A percentile compares a stretch with the other conserved stretches of the same genome.
Evolutionary conservation across 2,329 filamentous ascomycete species (phyloP).

Genomic region (Penicillium sp.): DNA sequence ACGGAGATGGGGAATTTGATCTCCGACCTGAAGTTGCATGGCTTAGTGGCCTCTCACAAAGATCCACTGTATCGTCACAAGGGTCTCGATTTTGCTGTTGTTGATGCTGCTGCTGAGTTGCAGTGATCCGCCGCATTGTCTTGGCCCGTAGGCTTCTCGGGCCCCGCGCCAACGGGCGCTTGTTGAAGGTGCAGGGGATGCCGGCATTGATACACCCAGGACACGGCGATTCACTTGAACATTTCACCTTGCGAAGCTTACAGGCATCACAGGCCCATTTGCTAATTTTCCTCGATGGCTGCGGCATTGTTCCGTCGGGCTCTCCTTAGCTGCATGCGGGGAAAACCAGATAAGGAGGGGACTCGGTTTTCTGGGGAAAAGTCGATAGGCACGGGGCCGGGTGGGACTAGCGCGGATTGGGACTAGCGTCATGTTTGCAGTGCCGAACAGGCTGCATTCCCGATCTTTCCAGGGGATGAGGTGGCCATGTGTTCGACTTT

Average conservation of each 20-base stretch:
- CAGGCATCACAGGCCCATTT: constrained; percentile 2
- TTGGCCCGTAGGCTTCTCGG: neutral
- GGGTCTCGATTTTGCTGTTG: neutral
- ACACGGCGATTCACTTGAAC: neutral
- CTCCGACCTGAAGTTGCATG: neutral
- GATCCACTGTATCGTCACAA: neutral
- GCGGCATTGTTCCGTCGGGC: neutral
- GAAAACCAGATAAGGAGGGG: neutral
- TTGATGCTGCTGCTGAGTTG: neutral
- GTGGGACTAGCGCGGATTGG: neutral
- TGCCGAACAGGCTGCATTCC: no score
- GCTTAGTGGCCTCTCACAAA: neutral
- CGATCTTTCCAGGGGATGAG: no score
- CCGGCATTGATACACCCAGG: neutral
- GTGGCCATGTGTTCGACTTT: no score
- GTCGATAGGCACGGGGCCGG: neutral
- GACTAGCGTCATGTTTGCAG: no score
- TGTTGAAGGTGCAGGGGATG: neutral
- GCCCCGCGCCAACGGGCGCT: neutral
- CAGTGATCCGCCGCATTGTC: neutral
- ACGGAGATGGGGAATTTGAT: neutral
- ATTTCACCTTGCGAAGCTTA: constrained; percentile 1
- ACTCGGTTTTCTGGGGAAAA: neutral
- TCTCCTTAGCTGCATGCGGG: neutral
- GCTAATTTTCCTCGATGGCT: neutral